These are phyloP conservation scores for Mycena latifolia DNA, from an alignment of 768 basidiomycete genomes.

Conservation along the genomic window DNA sequence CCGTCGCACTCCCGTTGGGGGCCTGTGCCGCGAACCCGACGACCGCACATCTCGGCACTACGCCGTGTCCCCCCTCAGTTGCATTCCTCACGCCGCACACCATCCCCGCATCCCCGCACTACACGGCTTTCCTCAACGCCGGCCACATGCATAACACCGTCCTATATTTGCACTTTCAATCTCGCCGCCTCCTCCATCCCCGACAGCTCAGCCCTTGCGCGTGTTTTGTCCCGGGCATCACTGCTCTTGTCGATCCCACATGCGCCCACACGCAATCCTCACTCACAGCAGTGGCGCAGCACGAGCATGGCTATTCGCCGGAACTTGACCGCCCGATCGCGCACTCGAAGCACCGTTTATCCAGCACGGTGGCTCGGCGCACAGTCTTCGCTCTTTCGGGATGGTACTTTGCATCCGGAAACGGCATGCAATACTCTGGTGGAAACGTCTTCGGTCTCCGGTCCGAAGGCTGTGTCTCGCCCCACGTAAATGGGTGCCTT, in stretches of 20 bases:
- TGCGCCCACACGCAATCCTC: constrained; percentile 6
- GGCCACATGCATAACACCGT: constrained; percentile 16
- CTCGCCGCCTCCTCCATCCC: not conserved
- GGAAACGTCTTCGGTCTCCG: constrained; percentile 19
- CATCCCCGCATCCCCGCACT: constrained; percentile 8
- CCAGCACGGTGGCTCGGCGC: not conserved
- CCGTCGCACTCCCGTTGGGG: not conserved
- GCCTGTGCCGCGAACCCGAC: not conserved
- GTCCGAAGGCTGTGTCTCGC: constrained; percentile 16
- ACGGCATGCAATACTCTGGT: constrained; percentile 18
- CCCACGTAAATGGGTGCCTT: not conserved
- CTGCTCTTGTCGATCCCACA: constrained; percentile 12
- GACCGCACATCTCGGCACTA: no score
- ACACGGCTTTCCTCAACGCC: constrained; percentile 1
- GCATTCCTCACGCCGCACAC: no score
- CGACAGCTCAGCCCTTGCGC: constrained; percentile 10
- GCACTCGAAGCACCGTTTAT: constrained; percentile 1
- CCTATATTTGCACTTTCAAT: constrained; percentile 21
- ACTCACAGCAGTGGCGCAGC: constrained; percentile 19
- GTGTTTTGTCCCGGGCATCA: constrained; percentile 24
- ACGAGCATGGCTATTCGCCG: constrained; percentile 19
- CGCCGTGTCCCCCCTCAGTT: no score
- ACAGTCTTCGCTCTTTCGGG: constrained; percentile 3
- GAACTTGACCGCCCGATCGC: constrained; percentile 17
- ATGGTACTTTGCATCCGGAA: constrained; percentile 11